These are phyloP conservation scores for Russula dissimulans DNA, from an alignment of 768 basidiomycete genomes.

Conservation along the genomic window DNA sequence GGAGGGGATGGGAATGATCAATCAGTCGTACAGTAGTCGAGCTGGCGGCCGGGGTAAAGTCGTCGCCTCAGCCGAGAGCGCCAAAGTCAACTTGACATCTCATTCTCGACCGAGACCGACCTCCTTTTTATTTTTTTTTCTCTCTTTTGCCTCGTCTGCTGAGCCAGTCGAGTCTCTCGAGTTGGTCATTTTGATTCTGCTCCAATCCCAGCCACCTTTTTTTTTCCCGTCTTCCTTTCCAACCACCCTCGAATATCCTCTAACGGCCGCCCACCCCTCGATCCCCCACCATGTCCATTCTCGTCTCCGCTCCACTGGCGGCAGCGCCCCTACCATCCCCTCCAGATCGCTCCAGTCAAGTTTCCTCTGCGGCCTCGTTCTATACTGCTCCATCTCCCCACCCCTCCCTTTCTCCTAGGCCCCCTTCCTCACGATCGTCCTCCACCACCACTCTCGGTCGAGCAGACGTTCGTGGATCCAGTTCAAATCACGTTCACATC, in stretches of 20 bases:
- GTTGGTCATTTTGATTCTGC: too few species aligned
- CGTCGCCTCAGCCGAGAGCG: too few species aligned
- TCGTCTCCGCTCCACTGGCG: neutral
- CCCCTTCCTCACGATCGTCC: conserved; percentile 18
- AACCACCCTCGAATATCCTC: neutral
- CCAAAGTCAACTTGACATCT: neutral
- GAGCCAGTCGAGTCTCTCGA: neutral
- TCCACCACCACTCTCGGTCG: conserved; percentile 9
- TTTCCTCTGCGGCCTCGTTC: conserved; percentile 12
- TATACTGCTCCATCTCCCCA: conserved; percentile 10
- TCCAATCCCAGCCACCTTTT: neutral
- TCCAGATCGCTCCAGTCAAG: conserved; percentile 8
- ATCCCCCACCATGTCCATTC: neutral
- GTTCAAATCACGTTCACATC: conserved; percentile 28
- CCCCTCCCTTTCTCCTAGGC: neutral
- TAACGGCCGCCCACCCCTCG: neutral
- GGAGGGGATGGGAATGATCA: too few species aligned
- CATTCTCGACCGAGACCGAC: neutral
- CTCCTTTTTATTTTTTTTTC: neutral
- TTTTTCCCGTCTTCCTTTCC: neutral
- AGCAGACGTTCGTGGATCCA: conserved; percentile 10
- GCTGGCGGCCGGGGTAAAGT: too few species aligned
- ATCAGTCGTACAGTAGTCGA: too few species aligned
- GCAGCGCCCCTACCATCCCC: neutral
- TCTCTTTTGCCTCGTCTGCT: neutral